A percentile compares a stretch with the other conserved stretches of the same genome.
Evolutionary conservation across 2,329 filamentous ascomycete genomes (phyloP).

Genomic region (Bisporella sp.): DNA sequence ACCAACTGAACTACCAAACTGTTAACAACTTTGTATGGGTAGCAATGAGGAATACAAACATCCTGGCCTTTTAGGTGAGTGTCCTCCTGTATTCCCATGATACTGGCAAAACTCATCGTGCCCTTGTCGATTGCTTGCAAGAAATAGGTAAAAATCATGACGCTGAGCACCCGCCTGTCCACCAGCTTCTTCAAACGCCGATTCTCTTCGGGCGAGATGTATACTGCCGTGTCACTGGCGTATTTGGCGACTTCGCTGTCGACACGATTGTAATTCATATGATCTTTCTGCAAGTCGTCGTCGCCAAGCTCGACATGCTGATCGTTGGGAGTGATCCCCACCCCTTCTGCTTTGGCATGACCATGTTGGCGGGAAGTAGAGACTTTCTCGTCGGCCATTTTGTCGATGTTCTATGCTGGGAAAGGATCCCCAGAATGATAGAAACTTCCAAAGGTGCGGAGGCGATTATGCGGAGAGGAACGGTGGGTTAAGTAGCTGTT

Average conservation of each 20-base stretch:
- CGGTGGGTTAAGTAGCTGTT: no score
- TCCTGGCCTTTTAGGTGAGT: slow-evolving; percentile 37
- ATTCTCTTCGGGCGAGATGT: slow-evolving; percentile 54
- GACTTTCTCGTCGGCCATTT: no score
- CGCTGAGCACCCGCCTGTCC: slow-evolving; percentile 56
- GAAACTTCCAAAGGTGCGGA: no score
- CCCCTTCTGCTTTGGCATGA: no score
- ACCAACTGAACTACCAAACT: slow-evolving; percentile 16
- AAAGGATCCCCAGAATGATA: no score
- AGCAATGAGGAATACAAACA: slow-evolving; percentile 52
- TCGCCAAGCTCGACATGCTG: background rate
- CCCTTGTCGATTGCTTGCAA: slow-evolving; percentile 31
- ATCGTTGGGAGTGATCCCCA: background rate
- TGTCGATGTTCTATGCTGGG: no score
- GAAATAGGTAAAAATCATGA: slow-evolving; percentile 59
- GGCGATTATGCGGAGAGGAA: no score
- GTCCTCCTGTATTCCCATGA: slow-evolving; percentile 22
- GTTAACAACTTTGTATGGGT: slow-evolving; percentile 37
- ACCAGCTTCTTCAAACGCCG: slow-evolving; percentile 56
- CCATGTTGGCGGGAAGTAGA: no score
- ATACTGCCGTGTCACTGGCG: slow-evolving; percentile 45
- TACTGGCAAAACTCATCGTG: slow-evolving; percentile 21
- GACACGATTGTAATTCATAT: slow-evolving; percentile 51
- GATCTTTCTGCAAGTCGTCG: slow-evolving; percentile 32
- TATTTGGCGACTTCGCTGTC: slow-evolving; percentile 69